Base-by-base conservation (phyloP, 495 filamentous ascomycete species). In the Hamigera avellanea region DNA sequence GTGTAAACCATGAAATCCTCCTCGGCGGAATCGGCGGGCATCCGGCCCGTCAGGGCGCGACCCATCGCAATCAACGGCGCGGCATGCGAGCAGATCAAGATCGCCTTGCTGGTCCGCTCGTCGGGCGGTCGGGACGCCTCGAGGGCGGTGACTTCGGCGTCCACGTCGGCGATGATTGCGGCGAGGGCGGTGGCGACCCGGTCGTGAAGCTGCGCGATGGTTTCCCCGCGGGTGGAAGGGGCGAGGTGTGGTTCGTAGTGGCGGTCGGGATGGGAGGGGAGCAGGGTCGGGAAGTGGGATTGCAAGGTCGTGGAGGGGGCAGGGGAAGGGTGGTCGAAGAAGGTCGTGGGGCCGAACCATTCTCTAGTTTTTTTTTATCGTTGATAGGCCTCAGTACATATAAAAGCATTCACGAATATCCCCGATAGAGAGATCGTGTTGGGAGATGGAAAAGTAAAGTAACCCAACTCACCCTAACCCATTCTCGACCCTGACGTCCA, bases 1-100 rank as follows among this genome's bases (percentile, higher is more conserved):
- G 91, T 95, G 46, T 80, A 93, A n/a, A 85, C 79, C 37, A 66
- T 64, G 48, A 95, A 95, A 54, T 96, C 91, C 39, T 86, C 78
- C 41, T 66, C 69, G 6, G 64, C 69, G 26, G 67, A 49, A 55
- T 81, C 75, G 7, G 71, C 67, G 0, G 86, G 86, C 76, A 86
- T 81, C 2, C 49, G 38, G 0, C 83, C 84, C 10, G 86, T 94
- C 44, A 98, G 61, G 4, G 69, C 74, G 9, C 91, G 70, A 2
- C 87, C 91, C 37, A 86, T 77, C 5, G 81, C 81, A 49, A 98
- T 93, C 47, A 95, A 66, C 10, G 76, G 70, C 14, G 91, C 91
- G 0, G 89, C 91, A 63, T 98, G 91, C n/a, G 85, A 78, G 54
- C 83, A 93, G 10, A 98, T 70, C 15, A 94, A 43, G 12, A 95